A percentile compares a stretch with the other conserved stretches of the same genome.
phyloP scores from a whole-genome alignment of 805 yeast species.

The Metschnikowia continentalis region DNA sequence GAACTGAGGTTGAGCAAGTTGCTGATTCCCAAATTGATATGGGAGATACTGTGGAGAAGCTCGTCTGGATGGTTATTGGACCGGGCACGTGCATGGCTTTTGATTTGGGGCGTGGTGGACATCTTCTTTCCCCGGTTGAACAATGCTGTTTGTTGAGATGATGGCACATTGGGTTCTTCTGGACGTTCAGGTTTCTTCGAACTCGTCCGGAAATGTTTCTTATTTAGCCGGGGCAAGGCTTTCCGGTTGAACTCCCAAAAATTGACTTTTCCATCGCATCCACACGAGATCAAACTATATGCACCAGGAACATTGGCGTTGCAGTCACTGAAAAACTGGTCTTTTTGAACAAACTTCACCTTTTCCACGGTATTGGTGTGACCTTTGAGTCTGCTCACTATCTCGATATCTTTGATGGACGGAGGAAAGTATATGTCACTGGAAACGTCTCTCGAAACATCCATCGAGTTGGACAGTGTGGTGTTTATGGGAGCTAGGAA shows the following conservation, averaged over 20 bases:
- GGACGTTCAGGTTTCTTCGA: slow-evolving; percentile 1
- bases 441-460: slow-evolving; percentile 16
- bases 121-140: neutral
- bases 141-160: neutral
- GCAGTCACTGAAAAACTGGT: slow-evolving; percentile 9
- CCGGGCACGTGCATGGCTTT: slow-evolving; percentile 7
- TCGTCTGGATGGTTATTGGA: slow-evolving; percentile 14
- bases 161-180: neutral
- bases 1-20: slow-evolving; percentile 11
- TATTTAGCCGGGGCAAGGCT: slow-evolving; percentile 36
- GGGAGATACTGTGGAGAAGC: slow-evolving; percentile 7
- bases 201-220: slow-evolving; percentile 12
- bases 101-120: neutral
- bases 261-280: slow-evolving; percentile 37
- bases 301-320: slow-evolving; percentile 5
- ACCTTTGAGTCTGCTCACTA: slow-evolving; percentile 36
- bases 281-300: slow-evolving; percentile 36
- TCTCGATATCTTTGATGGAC: slow-evolving; percentile 32
- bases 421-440: slow-evolving; percentile 26
- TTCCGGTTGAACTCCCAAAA: slow-evolving; percentile 44
- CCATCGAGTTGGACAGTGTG: slow-evolving; percentile 24
- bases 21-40: slow-evolving; percentile 16
- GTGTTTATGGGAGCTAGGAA: slow-evolving; percentile 22
- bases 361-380: slow-evolving; percentile 35
- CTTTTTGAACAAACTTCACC: slow-evolving; percentile 25